These are phyloP conservation scores for Adansonia madagascariensis DNA, from an alignment of 441 rosid species.

Conservation along the genomic window DNA sequence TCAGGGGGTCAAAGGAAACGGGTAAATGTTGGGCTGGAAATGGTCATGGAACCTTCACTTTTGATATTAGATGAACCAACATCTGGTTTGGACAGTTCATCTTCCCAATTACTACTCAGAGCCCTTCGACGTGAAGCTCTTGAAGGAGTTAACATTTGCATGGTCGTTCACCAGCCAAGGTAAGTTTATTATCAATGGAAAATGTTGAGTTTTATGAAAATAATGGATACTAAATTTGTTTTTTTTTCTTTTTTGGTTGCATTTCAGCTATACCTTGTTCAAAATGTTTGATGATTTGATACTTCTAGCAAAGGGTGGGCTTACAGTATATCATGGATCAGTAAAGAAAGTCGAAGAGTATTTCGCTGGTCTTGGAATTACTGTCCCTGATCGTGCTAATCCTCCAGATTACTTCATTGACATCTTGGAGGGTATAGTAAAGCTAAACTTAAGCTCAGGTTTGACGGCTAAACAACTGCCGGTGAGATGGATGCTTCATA, in stretches of 20 bases:
- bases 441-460: conserved; percentile 55
- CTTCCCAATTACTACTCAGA: conserved; percentile 84
- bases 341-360: conserved; percentile 90
- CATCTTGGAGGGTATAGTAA: conserved; percentile 86
- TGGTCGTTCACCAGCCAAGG: conserved; percentile 99
- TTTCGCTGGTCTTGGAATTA: conserved; percentile 75
- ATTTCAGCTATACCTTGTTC: conserved; percentile 81
- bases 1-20: conserved; percentile 99
- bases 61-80: conserved; percentile 98
- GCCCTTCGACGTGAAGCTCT: conserved; percentile 99
- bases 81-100: conserved; percentile 96
- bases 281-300: conserved; percentile 95
- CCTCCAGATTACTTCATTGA: conserved; percentile 98
- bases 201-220: not conserved
- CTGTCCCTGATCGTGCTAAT: conserved; percentile 84
- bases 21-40: conserved; percentile 96
- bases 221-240: not conserved
- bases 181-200: conserved; percentile 22
- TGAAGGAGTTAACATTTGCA: conserved; percentile 94
- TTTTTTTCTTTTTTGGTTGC: conserved; percentile 12
- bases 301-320: conserved; percentile 95
- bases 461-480: conserved; percentile 78
- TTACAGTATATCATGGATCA: conserved; percentile 84
- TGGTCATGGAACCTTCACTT: conserved; percentile 99
- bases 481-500: conserved; percentile 95